Base-by-base conservation (phyloP, 176 grass and related monocot species). In the Tuctoria greenei region DNA sequence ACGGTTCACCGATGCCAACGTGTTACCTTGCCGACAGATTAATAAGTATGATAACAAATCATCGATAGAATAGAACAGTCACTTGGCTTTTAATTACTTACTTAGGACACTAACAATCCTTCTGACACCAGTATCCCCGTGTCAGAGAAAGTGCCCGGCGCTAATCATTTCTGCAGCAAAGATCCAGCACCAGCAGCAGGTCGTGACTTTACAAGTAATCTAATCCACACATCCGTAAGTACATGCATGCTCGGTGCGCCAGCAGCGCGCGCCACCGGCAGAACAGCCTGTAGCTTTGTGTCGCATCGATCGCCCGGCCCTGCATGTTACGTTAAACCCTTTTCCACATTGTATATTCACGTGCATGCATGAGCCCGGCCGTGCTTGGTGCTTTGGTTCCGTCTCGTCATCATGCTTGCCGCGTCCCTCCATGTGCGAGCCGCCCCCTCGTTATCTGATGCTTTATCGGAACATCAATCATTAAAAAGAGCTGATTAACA, bases 141-240 rank as follows among this genome's bases (percentile, higher is more conserved):
- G 71, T 71, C 78, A 81, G 71, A 56, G 70, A 80, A 34, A 69
- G 64, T 10, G 36, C 37, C 15, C 26, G 20, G n/a, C n/a, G 63
- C 84, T 55, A 64, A 81, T 86, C 84, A 86, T 75, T 79, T 78
- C 47, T 10, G 64, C 15, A 40, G 72, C 59, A 16, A 61, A 67
- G 57, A 80, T 85, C 41, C 67, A 59, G 68, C 59, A 13, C 61
- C 3, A 31, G 31, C 59, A 18, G 66, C 12, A 17, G 66, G 4
- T 13, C 18, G 13, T 15, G 51, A 10, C 36, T 71, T 61, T 58
- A 60, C 64, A 24, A 27, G 65, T 23, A 62, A 60, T 10, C 12
- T 31, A 12, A 23, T 17, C 2, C 45, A 47, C 45, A 1, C 55
- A 17, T 24, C 61, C 16, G 7, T n/a, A 28, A 5, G 38, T n/a